Percentiles rank a stretch among this genome's conserved stretches.
phyloP scores from a whole-genome alignment of 306 rosid species.

The Quillaja saponaria region DNA sequence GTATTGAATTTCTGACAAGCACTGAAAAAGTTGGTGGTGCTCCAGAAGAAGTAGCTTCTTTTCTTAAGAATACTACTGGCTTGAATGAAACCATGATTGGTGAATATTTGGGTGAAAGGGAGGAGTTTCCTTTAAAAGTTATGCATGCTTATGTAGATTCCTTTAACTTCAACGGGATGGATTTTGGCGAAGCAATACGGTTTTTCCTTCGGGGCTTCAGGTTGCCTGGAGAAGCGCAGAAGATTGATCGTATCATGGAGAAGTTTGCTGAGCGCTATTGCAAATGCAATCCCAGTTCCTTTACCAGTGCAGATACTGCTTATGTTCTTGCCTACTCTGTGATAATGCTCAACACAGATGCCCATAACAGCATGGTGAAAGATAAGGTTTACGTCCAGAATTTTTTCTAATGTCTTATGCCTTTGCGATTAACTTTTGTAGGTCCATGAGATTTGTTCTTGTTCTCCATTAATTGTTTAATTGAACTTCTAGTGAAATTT shows the following conservation, averaged over 20 bases:
- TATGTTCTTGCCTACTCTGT: constrained; percentile 98
- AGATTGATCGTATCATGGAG: constrained; percentile 99
- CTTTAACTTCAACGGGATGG: constrained; percentile 80
- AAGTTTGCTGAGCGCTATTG: constrained; percentile 99
- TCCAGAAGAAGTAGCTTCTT: constrained; percentile 87
- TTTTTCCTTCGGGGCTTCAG: constrained; percentile 96
- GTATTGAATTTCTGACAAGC: constrained; percentile 81
- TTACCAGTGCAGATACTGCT: constrained; percentile 98
- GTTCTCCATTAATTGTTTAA: too few species aligned
- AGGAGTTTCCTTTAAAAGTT: constrained; percentile 88
- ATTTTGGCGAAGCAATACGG: constrained; percentile 94
- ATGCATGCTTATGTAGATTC: constrained; percentile 99
- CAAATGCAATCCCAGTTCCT: constrained; percentile 91
- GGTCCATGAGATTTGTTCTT: too few species aligned
- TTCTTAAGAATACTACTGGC: constrained; percentile 77
- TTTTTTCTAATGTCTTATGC: constrained; percentile 29
- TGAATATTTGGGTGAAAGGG: constrained; percentile 97
- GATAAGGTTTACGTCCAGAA: constrained; percentile 70
- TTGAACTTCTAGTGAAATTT: too few species aligned
- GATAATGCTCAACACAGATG: constrained; percentile 98
- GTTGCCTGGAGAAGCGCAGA: constrained; percentile 99
- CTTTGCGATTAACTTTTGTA: too few species aligned
- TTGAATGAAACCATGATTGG: constrained; percentile 87
- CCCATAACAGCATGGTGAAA: constrained; percentile 96
- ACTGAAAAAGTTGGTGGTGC: constrained; percentile 77